phyloP scores from a whole-genome alignment of 2,329 filamentous ascomycete genomes.

The Trichophyton schoenleinii region DNA sequence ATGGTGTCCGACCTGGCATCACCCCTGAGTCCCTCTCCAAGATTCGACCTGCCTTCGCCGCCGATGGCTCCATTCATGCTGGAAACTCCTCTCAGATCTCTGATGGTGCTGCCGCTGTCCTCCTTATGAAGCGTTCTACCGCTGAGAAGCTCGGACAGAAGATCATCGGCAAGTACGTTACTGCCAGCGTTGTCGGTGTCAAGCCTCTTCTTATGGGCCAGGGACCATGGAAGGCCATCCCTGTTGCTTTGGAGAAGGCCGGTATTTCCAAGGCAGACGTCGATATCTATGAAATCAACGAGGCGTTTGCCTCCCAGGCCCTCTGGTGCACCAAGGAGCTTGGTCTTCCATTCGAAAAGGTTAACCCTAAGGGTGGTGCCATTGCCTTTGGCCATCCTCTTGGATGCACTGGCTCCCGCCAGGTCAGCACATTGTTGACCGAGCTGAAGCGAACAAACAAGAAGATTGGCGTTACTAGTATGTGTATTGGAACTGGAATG shows the following conservation, averaged over 20 bases:
- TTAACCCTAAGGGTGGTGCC: conserved; percentile 94
- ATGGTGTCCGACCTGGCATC: conserved; percentile 74
- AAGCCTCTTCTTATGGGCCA: conserved; percentile 90
- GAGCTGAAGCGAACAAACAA: conserved; percentile 74
- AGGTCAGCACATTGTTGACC: conserved; percentile 83
- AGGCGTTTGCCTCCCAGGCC: conserved; percentile 93
- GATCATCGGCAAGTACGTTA: conserved; percentile 85
- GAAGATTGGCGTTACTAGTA: conserved; percentile 82
- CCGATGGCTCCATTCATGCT: conserved; percentile 87
- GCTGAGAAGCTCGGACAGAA: conserved; percentile 77
- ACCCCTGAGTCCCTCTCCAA: conserved; percentile 81
- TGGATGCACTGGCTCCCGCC: conserved; percentile 84
- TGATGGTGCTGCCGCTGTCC: conserved; percentile 85
- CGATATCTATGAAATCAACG: conserved; percentile 98
- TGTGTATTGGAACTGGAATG: conserved; percentile 97
- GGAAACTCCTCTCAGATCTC: conserved; percentile 94
- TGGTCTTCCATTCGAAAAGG: conserved; percentile 67
- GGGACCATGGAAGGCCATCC: conserved; percentile 91
- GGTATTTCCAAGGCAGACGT: conserved; percentile 81
- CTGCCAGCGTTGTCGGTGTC: conserved; percentile 74
- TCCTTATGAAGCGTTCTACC: conserved; percentile 88
- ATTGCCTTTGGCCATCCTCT: conserved; percentile 94
- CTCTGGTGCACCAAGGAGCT: conserved; percentile 87
- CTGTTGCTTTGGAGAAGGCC: conserved; percentile 76
- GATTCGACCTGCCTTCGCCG: conserved; percentile 80